Conservation (phyloP, 805 yeast species). For the Candida xiaguanensis region DNA sequence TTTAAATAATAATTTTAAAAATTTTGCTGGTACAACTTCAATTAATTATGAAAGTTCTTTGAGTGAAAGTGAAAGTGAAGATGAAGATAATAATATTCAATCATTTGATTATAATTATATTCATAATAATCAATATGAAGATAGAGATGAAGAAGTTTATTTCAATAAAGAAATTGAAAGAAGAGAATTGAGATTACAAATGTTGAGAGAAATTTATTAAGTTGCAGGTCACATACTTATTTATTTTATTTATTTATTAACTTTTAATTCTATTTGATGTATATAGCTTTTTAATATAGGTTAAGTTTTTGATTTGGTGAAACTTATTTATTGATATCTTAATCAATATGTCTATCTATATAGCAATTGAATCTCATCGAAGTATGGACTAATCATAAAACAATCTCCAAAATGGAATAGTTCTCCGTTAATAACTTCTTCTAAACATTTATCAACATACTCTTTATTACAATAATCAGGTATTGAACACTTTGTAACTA, state of each 20-base stretch:
- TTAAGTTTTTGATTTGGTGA: neutral
- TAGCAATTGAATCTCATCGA: too few species aligned
- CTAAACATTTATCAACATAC: too few species aligned
- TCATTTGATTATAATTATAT: conserved; percentile 3
- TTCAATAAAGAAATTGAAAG: conserved; percentile 33
- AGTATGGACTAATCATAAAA: too few species aligned
- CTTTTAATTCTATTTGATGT: conserved; percentile 1
- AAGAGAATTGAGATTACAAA: conserved; percentile 35
- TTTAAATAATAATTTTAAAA: conserved; percentile 15
- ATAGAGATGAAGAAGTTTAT: neutral
- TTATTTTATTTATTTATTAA: conserved; percentile 2
- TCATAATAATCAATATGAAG: neutral
- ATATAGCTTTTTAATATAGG: conserved; percentile 1
- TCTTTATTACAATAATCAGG: too few species aligned
- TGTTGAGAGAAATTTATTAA: conserved; percentile 27
- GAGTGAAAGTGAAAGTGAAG: conserved; percentile 10
- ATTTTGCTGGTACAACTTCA: conserved; percentile 21
- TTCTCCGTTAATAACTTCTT: too few species aligned
- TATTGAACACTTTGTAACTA: too few species aligned
- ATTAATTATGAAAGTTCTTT: neutral
- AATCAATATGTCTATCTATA: too few species aligned
- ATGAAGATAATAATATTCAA: conserved; percentile 12
- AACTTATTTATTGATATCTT: too few species aligned
- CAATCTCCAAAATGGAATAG: too few species aligned
- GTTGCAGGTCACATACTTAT: neutral